Conservation (phyloP, 176 grass and related monocot genomes). For the Musa troglodytarum region DNA sequence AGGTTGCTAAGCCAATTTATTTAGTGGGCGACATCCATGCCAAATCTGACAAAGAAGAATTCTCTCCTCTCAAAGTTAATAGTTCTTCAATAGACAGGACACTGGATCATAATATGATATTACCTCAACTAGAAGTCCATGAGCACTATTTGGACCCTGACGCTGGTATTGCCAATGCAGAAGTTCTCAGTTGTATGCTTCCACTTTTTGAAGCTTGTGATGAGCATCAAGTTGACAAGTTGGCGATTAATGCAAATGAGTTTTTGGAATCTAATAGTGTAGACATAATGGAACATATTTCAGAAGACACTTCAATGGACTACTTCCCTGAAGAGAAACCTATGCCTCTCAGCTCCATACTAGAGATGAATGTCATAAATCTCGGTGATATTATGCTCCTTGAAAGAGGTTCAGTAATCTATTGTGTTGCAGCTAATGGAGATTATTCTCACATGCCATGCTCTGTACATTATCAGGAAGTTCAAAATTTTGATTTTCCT, state of each 20-base stretch:
- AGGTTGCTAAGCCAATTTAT: conserved; percentile 47
- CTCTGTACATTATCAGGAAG: conserved; percentile 56
- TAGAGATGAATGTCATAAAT: conserved; percentile 68
- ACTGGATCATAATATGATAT: conserved; percentile 27
- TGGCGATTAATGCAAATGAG: conserved; percentile 36
- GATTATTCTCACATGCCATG: conserved; percentile 48
- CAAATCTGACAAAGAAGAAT: conserved; percentile 22
- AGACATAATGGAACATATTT: conserved; percentile 55
- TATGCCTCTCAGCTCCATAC: conserved; percentile 36
- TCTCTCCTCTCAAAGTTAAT: conserved; percentile 30
- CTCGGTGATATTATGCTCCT: conserved; percentile 52
- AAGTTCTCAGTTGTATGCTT: conserved; percentile 46
- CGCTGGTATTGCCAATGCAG: conserved; percentile 30
- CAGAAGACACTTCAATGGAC: conserved; percentile 29
- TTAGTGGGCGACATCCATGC: conserved; percentile 45
- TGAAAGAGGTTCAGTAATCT: conserved; percentile 52
- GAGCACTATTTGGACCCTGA: conserved; percentile 52
- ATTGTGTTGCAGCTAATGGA: conserved; percentile 53
- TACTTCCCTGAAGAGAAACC: conserved; percentile 30
- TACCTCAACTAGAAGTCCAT: conserved; percentile 64
- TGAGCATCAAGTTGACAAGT: conserved; percentile 30
- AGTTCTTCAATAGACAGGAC: conserved; percentile 20
- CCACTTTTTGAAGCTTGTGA: conserved; percentile 32
- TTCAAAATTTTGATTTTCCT: conserved; percentile 59
- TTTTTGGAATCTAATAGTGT: conserved; percentile 42